A percentile compares a stretch with the other conserved stretches of the same genome.
phyloP scores from a whole-genome alignment of 352 stramenopile species.

The Pythium rishiriense region DNA sequence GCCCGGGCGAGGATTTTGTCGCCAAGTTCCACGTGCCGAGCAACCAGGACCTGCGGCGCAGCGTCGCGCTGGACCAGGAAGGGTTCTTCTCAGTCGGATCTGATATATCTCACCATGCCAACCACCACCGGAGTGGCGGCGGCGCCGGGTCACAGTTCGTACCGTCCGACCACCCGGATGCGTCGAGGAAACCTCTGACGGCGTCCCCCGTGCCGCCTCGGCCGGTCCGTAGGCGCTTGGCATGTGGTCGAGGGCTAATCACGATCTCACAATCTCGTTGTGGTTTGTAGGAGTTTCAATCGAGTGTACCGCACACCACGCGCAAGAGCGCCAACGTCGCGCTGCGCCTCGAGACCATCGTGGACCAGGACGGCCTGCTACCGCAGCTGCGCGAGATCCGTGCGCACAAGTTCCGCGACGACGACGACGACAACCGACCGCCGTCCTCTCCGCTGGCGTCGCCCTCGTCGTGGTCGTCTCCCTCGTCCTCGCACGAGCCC shows the following conservation, averaged over 20 bases:
- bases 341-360: slow-evolving; percentile 57
- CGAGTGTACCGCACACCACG: slow-evolving; percentile 57
- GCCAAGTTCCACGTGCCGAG: slow-evolving; percentile 65
- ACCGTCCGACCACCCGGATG: slow-evolving; percentile 15
- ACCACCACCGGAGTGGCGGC: not conserved
- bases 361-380: slow-evolving; percentile 59
- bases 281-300: slow-evolving; percentile 32
- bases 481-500: not conserved
- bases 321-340: slow-evolving; percentile 60
- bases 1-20: slow-evolving; percentile 43
- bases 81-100: slow-evolving; percentile 14
- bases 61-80: slow-evolving; percentile 57
- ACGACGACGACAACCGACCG: slow-evolving; percentile 12
- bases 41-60: slow-evolving; percentile 62
- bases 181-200: not conserved
- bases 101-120: not conserved
- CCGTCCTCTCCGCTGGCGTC: not conserved
- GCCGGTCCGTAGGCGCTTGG: slow-evolving; percentile 3
- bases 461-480: not conserved
- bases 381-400: slow-evolving; percentile 56
- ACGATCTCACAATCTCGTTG: not conserved
- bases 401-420: slow-evolving; percentile 49
- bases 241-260: too few species aligned
- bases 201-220: not conserved
- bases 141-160: slow-evolving; percentile 16